Conservation (phyloP, 306 rosid genomes). For the Pachyrhizus erosus region DNA sequence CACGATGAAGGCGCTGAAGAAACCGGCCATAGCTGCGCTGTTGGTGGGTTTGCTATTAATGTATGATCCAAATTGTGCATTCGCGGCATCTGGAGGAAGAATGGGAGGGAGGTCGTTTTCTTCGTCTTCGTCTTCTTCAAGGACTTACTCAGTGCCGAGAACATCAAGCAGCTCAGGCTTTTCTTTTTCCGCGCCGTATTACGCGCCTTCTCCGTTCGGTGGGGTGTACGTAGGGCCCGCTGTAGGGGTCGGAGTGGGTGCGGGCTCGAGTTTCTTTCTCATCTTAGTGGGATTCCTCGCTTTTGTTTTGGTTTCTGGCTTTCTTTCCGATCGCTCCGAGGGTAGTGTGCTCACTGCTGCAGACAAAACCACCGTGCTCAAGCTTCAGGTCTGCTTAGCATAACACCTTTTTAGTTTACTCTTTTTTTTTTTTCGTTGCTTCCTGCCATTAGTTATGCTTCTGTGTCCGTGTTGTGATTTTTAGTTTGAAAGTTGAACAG, state of each 20-base stretch:
- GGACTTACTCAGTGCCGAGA: constrained; percentile 79
- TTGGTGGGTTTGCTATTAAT: constrained; percentile 67
- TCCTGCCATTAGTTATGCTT: no score
- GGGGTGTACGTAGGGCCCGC: constrained; percentile 86
- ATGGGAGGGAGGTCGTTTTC: constrained; percentile 85
- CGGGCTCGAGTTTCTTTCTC: constrained; percentile 82
- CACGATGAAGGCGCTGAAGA: constrained; percentile 62
- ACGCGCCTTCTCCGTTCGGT: constrained; percentile 84
- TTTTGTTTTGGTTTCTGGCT: constrained; percentile 88
- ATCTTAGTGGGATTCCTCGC: constrained; percentile 81
- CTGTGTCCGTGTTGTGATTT: background rate
- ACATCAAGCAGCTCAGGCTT: constrained; percentile 46
- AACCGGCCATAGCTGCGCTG: constrained; percentile 74
- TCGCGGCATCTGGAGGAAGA: constrained; percentile 93
- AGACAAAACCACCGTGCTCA: constrained; percentile 77
- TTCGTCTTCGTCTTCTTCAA: constrained; percentile 59
- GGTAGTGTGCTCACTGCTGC: constrained; percentile 80
- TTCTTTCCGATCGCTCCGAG: constrained; percentile 86
- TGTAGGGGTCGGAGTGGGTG: constrained; percentile 85
- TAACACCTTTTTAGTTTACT: background rate
- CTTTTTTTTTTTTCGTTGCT: no score
- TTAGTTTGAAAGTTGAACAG: background rate
- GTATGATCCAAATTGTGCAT: constrained; percentile 65
- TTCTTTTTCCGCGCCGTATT: constrained; percentile 81
- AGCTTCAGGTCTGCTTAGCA: constrained; percentile 74